Percentiles rank a stretch among this genome's conserved stretches.
phyloP scores from a whole-genome alignment of 441 rosid species.

The Pelargonium citronellum region DNA sequence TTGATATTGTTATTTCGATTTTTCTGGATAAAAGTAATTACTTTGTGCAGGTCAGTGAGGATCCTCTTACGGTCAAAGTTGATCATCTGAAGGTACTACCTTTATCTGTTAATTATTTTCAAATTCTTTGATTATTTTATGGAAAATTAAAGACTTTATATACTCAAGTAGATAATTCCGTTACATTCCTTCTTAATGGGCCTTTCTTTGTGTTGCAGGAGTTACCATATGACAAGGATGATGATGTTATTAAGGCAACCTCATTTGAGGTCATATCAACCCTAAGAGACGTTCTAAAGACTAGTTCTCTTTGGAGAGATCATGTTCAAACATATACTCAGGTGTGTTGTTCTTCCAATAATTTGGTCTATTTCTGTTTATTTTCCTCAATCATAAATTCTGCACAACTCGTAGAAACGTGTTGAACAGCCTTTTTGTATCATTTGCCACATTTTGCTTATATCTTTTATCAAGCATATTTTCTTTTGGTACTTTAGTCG shows the following conservation, averaged over 20 bases:
- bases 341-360: slow-evolving; percentile 33
- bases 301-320: slow-evolving; percentile 94
- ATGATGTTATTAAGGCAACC: slow-evolving; percentile 95
- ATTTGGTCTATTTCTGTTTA: neutral
- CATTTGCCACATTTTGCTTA: neutral
- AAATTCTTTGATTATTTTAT: slow-evolving; percentile 11
- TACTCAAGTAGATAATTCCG: slow-evolving; percentile 16
- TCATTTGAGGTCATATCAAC: slow-evolving; percentile 96
- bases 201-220: slow-evolving; percentile 49
- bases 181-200: slow-evolving; percentile 7
- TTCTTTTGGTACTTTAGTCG: neutral
- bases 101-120: slow-evolving; percentile 17
- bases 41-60: slow-evolving; percentile 68
- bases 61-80: slow-evolving; percentile 91
- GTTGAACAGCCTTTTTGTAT: neutral
- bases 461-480: neutral
- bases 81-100: slow-evolving; percentile 84
- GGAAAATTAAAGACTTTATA: neutral
- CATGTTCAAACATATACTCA: slow-evolving; percentile 92
- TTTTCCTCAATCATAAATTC: neutral
- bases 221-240: slow-evolving; percentile 86
- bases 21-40: slow-evolving; percentile 16
- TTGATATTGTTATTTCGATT: neutral
- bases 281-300: slow-evolving; percentile 84
- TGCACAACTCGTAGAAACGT: neutral